These are phyloP conservation scores for Fusarium sp. DNA, from an alignment of 2,329 filamentous ascomycete genomes.

Conservation along the genomic window DNA sequence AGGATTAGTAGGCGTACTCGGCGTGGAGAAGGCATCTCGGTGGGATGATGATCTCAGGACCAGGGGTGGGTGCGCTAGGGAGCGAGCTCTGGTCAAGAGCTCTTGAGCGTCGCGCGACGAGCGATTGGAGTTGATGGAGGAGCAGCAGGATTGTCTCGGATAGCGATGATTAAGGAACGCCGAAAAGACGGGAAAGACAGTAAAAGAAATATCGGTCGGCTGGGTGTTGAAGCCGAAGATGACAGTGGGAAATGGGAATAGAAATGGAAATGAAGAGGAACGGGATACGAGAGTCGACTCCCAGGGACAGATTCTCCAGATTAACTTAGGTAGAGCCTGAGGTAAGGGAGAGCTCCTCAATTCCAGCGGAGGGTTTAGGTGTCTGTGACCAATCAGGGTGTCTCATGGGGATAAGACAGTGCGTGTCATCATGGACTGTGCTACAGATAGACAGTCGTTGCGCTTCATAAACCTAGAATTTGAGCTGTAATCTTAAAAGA, in stretches of 20 bases:
- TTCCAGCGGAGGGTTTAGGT: conserved; percentile 24
- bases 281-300: conserved; percentile 25
- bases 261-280: conserved; percentile 16
- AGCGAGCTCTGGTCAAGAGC: conserved; percentile 46
- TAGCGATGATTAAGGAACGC: conserved; percentile 14
- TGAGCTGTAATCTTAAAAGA: not conserved
- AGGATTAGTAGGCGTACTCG: conserved; percentile 76
- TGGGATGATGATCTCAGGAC: conserved; percentile 30
- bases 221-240: conserved; percentile 17
- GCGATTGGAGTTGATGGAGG: not conserved
- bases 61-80: conserved; percentile 38
- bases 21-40: conserved; percentile 74
- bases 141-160: not conserved
- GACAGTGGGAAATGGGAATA: conserved; percentile 12
- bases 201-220: conserved; percentile 20
- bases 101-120: conserved; percentile 18
- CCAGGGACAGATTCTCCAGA: conserved; percentile 21
- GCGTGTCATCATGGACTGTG: conserved; percentile 15
- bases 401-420: conserved; percentile 5
- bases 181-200: conserved; percentile 4
- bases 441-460: not conserved
- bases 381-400: conserved; percentile 20
- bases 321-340: conserved; percentile 4
- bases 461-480: not conserved
- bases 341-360: conserved; percentile 37